A percentile compares a stretch with the other conserved stretches of the same genome.
Conservation (phyloP, 768 basidiomycete genomes). For the Dentipellis fragilis region DNA sequence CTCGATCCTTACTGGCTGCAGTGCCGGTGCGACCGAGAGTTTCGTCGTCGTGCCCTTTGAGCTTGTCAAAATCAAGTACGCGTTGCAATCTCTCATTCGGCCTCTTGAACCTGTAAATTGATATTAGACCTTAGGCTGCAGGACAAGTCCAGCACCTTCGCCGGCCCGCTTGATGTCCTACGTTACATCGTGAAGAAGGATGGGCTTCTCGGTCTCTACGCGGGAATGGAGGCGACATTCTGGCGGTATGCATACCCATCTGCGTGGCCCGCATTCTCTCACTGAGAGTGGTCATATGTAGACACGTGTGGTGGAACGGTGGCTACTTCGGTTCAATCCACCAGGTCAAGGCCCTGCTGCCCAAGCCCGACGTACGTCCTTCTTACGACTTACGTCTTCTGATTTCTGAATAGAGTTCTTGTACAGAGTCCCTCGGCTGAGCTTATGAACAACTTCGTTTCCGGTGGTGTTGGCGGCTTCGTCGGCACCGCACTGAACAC, state of each 20-base stretch:
- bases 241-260: conserved; percentile 61
- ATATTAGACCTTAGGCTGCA: conserved; percentile 47
- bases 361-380: conserved; percentile 67
- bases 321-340: conserved; percentile 94
- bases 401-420: neutral
- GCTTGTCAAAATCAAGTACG: conserved; percentile 79
- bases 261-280: neutral
- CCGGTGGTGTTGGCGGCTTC: conserved; percentile 84
- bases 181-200: conserved; percentile 67
- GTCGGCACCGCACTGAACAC: conserved; percentile 89
- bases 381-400: neutral
- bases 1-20: conserved; percentile 86
- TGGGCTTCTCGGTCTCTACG: conserved; percentile 79
- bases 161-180: conserved; percentile 88
- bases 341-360: conserved; percentile 70
- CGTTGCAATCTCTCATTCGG: neutral
- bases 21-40: conserved; percentile 92
- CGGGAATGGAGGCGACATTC: conserved; percentile 95
- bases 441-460: conserved; percentile 85
- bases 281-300: conserved; percentile 17
- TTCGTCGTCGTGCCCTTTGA: conserved; percentile 96
- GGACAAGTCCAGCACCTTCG: conserved; percentile 85
- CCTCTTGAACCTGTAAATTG: neutral
- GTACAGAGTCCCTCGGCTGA: conserved; percentile 7
- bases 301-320: conserved; percentile 87